phyloP scores from a whole-genome alignment of 768 basidiomycete species.

The Lactifluus echinatus region DNA sequence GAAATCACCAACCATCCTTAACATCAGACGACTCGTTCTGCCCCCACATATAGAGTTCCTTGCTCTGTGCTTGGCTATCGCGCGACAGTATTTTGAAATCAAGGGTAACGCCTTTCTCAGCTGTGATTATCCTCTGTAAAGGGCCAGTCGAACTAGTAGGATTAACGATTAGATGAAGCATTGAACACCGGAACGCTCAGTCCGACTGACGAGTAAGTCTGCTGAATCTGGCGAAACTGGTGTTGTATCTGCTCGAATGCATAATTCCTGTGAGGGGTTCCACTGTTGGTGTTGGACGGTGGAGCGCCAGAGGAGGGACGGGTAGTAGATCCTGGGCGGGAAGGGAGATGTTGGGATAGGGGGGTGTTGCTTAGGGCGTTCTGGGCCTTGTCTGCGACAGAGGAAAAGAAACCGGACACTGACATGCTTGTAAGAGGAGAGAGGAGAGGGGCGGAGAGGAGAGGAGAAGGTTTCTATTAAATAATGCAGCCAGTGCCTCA shows the following conservation, averaged over 20 bases:
- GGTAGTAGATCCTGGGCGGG: slow-evolving; percentile 30
- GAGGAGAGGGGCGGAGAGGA: slow-evolving; percentile 13
- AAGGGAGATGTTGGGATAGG: slow-evolving; percentile 45
- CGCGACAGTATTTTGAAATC: slow-evolving; percentile 61
- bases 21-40: slow-evolving; percentile 62
- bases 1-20: slow-evolving; percentile 60
- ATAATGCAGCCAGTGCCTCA: neutral
- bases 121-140: slow-evolving; percentile 71
- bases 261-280: slow-evolving; percentile 37
- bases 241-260: slow-evolving; percentile 58
- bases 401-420: slow-evolving; percentile 52
- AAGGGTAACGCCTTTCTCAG: slow-evolving; percentile 68
- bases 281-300: slow-evolving; percentile 11
- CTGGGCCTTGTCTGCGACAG: slow-evolving; percentile 72
- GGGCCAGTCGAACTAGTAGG: slow-evolving; percentile 50
- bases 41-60: slow-evolving; percentile 82
- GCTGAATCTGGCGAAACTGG: slow-evolving; percentile 62
- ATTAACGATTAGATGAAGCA: neutral
- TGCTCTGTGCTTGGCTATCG: slow-evolving; percentile 65
- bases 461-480: slow-evolving; percentile 16
- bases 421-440: slow-evolving; percentile 35
- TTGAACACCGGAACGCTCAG: neutral
- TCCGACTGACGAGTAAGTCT: slow-evolving; percentile 56
- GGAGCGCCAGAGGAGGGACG: slow-evolving; percentile 23
- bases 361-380: slow-evolving; percentile 56